These are phyloP conservation scores for Astrothelium macrocarpum DNA, from an alignment of 495 filamentous ascomycete genomes.

Conservation along the genomic window DNA sequence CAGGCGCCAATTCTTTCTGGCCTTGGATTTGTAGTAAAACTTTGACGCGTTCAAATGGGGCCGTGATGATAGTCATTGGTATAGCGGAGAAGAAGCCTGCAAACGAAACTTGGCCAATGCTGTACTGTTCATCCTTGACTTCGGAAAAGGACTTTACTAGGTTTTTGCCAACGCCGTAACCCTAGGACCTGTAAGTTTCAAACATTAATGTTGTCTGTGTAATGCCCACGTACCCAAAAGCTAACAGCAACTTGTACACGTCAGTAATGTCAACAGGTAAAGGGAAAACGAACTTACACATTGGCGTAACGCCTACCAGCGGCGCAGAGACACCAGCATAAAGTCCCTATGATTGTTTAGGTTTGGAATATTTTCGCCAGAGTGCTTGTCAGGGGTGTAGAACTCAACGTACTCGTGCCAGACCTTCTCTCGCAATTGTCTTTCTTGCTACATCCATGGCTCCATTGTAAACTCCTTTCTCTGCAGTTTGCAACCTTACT, in stretches of 20 bases:
- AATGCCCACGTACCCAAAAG: conserved; percentile 53
- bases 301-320: conserved; percentile 89
- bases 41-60: conserved; percentile 97
- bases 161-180: conserved; percentile 89
- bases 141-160: conserved; percentile 62
- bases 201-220: background rate
- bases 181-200: conserved; percentile 33
- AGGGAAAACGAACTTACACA: conserved; percentile 62
- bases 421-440: conserved; percentile 77
- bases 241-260: conserved; percentile 72
- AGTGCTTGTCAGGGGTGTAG: background rate
- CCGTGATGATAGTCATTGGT: conserved; percentile 95
- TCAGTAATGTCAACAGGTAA: conserved; percentile 1
- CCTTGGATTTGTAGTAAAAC: conserved; percentile 96
- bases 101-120: conserved; percentile 77
- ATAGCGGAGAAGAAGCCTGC: conserved; percentile 97
- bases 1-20: conserved; percentile 72
- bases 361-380: background rate
- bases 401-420: conserved; percentile 40
- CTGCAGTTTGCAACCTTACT: conserved; percentile 90
- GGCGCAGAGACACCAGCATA: conserved; percentile 98
- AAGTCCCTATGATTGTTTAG: conserved; percentile 48
- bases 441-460: conserved; percentile 88
- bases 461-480: conserved; percentile 80
- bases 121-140: conserved; percentile 57